Evolutionary conservation across 2,329 filamentous ascomycete genomes (phyloP).

Genomic region (Claviceps citrina): DNA sequence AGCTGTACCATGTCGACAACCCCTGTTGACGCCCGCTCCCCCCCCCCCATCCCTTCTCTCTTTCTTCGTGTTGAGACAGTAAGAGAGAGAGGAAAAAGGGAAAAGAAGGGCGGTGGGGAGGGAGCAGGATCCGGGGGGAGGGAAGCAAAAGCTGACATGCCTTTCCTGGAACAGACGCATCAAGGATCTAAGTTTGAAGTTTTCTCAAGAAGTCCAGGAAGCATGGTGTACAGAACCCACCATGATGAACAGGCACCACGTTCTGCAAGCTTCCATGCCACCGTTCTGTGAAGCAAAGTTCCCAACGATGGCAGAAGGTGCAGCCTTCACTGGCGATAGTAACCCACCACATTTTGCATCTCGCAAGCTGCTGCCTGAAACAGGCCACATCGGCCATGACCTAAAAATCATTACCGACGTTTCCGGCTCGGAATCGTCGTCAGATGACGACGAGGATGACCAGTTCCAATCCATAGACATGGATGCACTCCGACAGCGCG

Average conservation of each 20-base stretch:
- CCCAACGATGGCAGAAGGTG: constrained; percentile 8
- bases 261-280: constrained; percentile 11
- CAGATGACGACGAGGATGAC: constrained; percentile 20
- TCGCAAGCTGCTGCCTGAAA: constrained; percentile 13
- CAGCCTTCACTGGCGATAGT: constrained; percentile 9
- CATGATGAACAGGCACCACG: constrained; percentile 7
- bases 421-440: constrained; percentile 15
- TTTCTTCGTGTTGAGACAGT: background rate
- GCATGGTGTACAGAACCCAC: constrained; percentile 14
- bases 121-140: background rate
- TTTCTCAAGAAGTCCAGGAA: constrained; percentile 19
- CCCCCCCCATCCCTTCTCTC: no score
- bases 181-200: constrained; percentile 18
- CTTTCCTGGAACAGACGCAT: constrained; percentile 17
- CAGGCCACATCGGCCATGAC: constrained; percentile 7
- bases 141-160: background rate
- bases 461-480: constrained; percentile 22
- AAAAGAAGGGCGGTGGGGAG: background rate
- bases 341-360: constrained; percentile 10
- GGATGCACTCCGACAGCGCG: constrained; percentile 23
- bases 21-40: background rate
- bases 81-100: background rate
- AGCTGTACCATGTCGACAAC: background rate
- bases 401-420: constrained; percentile 4
- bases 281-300: constrained; percentile 11